phyloP scores from a whole-genome alignment of 2,329 filamentous ascomycete species.

The Curvularia lunata region DNA sequence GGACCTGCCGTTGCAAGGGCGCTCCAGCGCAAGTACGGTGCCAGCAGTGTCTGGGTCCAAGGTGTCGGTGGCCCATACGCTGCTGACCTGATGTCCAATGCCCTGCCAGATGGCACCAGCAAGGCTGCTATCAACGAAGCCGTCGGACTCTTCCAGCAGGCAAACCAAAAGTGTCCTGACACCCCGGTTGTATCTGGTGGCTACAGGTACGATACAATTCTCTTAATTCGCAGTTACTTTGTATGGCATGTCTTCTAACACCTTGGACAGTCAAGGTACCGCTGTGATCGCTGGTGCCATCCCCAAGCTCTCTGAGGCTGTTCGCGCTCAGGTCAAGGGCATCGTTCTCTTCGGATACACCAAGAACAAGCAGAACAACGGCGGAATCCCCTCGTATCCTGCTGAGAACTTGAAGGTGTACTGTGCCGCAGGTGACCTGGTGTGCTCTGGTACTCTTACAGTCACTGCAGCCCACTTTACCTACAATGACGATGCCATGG shows the following conservation, averaged over 20 bases:
- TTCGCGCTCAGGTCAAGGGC: conserved; percentile 45
- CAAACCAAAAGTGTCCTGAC: conserved; percentile 48
- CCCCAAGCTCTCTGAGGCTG: conserved; percentile 29
- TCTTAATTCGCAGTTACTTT: not conserved
- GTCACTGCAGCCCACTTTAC: conserved; percentile 44
- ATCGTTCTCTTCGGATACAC: conserved; percentile 52
- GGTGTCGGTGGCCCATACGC: conserved; percentile 47
- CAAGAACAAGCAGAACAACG: conserved; percentile 47
- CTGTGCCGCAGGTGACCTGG: conserved; percentile 45
- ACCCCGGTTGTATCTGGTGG: conserved; percentile 50
- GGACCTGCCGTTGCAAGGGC: conserved; percentile 30
- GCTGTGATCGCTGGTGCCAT: conserved; percentile 49
- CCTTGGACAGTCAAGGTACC: conserved; percentile 45
- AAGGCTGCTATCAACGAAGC: conserved; percentile 43
- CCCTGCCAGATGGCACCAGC: conserved; percentile 41
- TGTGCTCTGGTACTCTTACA: conserved; percentile 44
- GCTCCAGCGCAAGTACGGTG: conserved; percentile 33
- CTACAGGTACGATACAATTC: conserved; percentile 43
- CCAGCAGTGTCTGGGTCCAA: conserved; percentile 35
- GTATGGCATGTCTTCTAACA: conserved; percentile 7
- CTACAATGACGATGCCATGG: conserved; percentile 37
- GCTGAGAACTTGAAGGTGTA: conserved; percentile 42
- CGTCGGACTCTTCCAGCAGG: conserved; percentile 45
- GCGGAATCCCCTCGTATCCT: conserved; percentile 46
- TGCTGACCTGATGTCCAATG: conserved; percentile 45